Base-by-base conservation (phyloP, 129 eudicot species). In the Oenanthe sinensis region DNA sequence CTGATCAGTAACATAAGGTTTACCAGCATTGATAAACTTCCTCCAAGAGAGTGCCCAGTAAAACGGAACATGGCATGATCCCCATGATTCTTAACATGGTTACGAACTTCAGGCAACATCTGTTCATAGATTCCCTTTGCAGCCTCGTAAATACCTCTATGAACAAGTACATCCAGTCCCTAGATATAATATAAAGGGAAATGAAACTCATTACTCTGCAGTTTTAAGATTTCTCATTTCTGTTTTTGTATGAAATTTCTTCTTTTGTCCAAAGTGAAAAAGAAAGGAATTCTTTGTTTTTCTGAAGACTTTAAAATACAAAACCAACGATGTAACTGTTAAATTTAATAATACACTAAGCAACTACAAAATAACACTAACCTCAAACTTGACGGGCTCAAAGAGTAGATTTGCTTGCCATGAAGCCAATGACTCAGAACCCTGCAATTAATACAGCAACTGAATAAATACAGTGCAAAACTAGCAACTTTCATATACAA, bases 11-110 rank as follows among this genome's bases (percentile, higher is more conserved):
- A 78, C 99, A 92, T 92, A n/a, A 96, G 95, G 82, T 92, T 92
- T 46, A 96, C 90, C 33, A 92, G 89, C 78, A 92, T 20, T 8
- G 99, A 89, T 80, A 96, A 86, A 81, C 99, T 92, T 67, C 99
- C 99, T 4, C 99, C 99, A 78, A 96, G 97, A 77, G 99, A 96
- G 84, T 96, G 99, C 55, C 99, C 99, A 13, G 99, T 96, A 85
- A 96, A 96, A 50, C 97, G 95, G 52, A 96, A 85, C 55, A 74
- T 86, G 45, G 99, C 99, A 43, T 77, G 79, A 74, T 81, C 85
- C 6, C 97, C 97, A 49, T 84, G 87, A 17, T 78, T 47, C 79
- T 87, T 80, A 15, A 96, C 65, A 77, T 96, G 91, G 15, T 82
- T 79, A 17, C 70, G 87, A 5, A 96, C 87, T 80, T 92, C 99